phyloP scores from a whole-genome alignment of 202 grass and related monocot species.

The Elaeis oleifera region DNA sequence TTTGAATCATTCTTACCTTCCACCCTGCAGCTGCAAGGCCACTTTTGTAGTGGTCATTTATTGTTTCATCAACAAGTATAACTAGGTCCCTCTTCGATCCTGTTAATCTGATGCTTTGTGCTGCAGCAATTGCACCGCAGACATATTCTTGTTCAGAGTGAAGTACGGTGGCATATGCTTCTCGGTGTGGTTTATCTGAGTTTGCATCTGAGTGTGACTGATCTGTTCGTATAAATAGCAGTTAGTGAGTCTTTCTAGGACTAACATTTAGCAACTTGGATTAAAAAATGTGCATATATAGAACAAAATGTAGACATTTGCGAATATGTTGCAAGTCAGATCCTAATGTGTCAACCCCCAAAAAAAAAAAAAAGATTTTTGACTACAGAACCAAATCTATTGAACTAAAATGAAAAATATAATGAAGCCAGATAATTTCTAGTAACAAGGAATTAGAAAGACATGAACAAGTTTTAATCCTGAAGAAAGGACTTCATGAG shows the following conservation, averaged over 20 bases:
- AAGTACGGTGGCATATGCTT: constrained; percentile 36
- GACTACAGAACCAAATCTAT: too few relatives aligned
- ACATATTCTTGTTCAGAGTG: constrained; percentile 37
- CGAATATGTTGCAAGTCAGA: too few relatives aligned
- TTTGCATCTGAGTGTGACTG: not conserved
- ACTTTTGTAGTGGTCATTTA: constrained; percentile 16
- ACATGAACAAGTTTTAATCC: too few relatives aligned
- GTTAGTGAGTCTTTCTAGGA: constrained; percentile 7
- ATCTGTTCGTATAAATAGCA: constrained; percentile 16
- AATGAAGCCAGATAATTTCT: too few relatives aligned
- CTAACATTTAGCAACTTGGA: too few relatives aligned
- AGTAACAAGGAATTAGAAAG: too few relatives aligned
- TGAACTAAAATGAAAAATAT: too few relatives aligned
- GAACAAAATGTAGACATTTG: too few relatives aligned
- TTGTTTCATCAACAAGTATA: constrained; percentile 32
- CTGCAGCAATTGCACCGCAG: constrained; percentile 33
- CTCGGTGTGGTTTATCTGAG: constrained; percentile 1
- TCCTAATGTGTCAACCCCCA: too few relatives aligned
- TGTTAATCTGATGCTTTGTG: constrained; percentile 36
- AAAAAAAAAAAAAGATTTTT: too few relatives aligned
- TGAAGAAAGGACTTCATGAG: too few relatives aligned
- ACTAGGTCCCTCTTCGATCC: constrained; percentile 30
- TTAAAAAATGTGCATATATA: too few relatives aligned
- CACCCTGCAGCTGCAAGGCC: constrained; percentile 29
- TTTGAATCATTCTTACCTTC: constrained; percentile 31